Evolutionary conservation across 2,329 filamentous ascomycete species (phyloP), one percentile per base, ranked within the genome.

Genomic region (Aciculosporium take): DNA sequence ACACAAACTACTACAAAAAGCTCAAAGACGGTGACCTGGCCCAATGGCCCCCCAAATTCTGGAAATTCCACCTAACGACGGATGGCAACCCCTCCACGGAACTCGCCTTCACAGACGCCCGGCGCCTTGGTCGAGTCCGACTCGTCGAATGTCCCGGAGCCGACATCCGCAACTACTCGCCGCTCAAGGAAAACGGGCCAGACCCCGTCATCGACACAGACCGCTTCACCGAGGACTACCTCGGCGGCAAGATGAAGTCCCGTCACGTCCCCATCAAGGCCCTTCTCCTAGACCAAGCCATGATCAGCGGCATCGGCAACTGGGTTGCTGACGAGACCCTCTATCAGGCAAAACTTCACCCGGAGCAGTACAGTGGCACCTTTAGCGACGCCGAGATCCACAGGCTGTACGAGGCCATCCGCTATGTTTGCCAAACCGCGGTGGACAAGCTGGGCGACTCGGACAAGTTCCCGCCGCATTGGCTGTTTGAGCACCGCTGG

Each of bases 241-340:
- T 98, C 15, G 63, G 60, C n/a, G 60, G 68, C 42, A 83, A 85
- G 58, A 68, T 95, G 65, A 68, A 63, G 38, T 76, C 71, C 43
- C 87, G 89, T 41, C 84, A 76, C 52, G 84, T 95, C 0, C 88
- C 89, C 0, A 74, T 96, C 48, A 96, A 96, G 58, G 84, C 87
- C 0, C 68, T 95, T 17, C 66, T 98, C 10, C 69, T 96, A 3
- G 85, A 96, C 56, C 91, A 98, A 60, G 72, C 77, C 15, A 83
- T 83, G 56, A 83, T 96, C 46, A 91, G 84, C 53, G 91, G 91
- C 7, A 84, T 98, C 47, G 91, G 91, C 0, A 96, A 96, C 56
- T 98, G 89, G 89, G 89, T 98, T 41, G 87, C 81, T 1, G 91
- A 98, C 56, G 91, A 98, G 59, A 80, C 94, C 6, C 67, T 98